Evolutionary conservation across 1,139 yeast genomes (phyloP), one percentile per base, ranked within the genome.

Genomic region (Taphrina sp.): DNA sequence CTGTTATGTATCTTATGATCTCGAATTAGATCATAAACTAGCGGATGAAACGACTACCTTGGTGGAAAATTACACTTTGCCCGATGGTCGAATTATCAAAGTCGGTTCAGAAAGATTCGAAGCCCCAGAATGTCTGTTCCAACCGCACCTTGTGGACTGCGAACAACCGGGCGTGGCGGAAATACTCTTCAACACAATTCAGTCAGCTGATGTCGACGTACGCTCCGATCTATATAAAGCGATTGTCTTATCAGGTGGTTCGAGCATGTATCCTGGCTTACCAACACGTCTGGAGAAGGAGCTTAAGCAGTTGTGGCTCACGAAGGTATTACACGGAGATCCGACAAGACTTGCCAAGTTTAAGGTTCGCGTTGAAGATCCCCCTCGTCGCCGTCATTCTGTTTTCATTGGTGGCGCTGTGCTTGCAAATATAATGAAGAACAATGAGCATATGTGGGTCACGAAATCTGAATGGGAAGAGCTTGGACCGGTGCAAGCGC

Each of bases 401-500:
- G 99, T 92, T 41, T 92, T 92, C 72, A 83, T 92, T 63, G 99
- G 99, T 64, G 99, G 99, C 67, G 98, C 98, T 4, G 98, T 92
- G 17, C 77, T 92, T 67, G 98, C 99, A 34, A 89, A 86, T 67
- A 92, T 92, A 65, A 92, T 94, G 97, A 95, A 95, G 45, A 96
- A 92, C 70, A 92, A 90, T 71, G 96, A 90, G 62, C 96, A 89
- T 67, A 86, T 92, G 95, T 61, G 99, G 99, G 81, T 94, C 65
- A 77, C 90, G 57, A 89, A 85, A 70, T 87, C 85, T 68, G 99
- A 92, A 73, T 92, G 98, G 98, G 94, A 88, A 70, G 99, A 92
- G 73, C 87, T 85, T 67, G 98, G 97, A 35, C 80, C 95, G 5
- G 53, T 28, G 42, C 78, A 92, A 52, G 81, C 88, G 19, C 80